Conservation (phyloP, 2,329 filamentous ascomycete species). For the Colletotrichum sidae region DNA sequence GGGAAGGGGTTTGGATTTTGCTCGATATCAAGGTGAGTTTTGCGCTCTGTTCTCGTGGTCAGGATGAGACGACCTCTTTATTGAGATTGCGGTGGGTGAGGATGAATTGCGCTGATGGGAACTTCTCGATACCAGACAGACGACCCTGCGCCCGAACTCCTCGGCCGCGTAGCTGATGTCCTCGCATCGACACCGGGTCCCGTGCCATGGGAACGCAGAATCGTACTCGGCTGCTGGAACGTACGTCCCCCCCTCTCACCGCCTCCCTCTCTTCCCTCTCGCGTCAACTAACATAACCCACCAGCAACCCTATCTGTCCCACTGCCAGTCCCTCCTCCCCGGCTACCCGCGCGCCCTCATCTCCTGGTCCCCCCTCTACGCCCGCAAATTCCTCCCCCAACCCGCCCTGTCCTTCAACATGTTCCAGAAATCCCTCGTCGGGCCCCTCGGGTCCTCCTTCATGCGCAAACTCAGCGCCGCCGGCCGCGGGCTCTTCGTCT, state of each 20-base stretch:
- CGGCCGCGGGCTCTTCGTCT: conserved; percentile 74
- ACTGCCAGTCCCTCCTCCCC: conserved; percentile 72
- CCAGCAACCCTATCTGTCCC: conserved; percentile 69
- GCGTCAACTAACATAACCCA: neutral
- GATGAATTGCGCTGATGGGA: no score
- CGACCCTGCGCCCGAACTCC: conserved; percentile 77
- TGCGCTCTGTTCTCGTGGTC: no score
- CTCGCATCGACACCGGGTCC: conserved; percentile 64
- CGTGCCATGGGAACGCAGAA: conserved; percentile 76
- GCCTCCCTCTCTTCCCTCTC: neutral
- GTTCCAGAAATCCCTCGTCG: conserved; percentile 74
- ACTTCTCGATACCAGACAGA: conserved; percentile 62
- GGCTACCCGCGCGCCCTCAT: conserved; percentile 75
- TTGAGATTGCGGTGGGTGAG: no score
- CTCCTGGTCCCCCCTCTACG: conserved; percentile 74
- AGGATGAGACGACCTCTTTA: no score
- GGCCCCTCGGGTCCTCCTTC: conserved; percentile 75
- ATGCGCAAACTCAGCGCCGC: conserved; percentile 64
- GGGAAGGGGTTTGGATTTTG: conserved; percentile 80
- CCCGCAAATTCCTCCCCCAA: conserved; percentile 73
- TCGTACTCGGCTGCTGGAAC: conserved; percentile 87
- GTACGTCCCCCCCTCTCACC: conserved; percentile 52
- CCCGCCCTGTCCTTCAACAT: conserved; percentile 84
- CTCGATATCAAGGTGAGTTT: conserved; percentile 84
- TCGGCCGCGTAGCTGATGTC: conserved; percentile 74